These are phyloP conservation scores for Astrocystis sublimbata DNA, from an alignment of 495 filamentous ascomycete species.

Conservation along the genomic window DNA sequence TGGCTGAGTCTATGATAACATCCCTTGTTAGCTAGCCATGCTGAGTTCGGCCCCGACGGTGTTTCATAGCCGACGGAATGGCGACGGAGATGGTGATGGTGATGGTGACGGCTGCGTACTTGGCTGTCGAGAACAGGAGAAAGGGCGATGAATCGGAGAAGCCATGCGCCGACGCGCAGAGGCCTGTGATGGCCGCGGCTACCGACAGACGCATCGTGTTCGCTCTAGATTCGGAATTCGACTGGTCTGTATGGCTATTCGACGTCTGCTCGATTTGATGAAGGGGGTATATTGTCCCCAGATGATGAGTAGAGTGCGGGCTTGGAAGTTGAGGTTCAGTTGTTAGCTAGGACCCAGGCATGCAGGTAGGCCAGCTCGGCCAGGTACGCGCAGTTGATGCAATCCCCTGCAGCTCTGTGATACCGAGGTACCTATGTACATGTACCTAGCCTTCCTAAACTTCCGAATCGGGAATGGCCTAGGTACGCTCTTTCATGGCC, in stretches of 20 bases:
- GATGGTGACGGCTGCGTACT: conserved; percentile 62
- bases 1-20: conserved; percentile 33
- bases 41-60: not conserved
- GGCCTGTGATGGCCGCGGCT: conserved; percentile 62
- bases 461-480: too few species aligned
- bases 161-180: conserved; percentile 60
- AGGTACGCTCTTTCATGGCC: too few species aligned
- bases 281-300: not conserved
- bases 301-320: not conserved
- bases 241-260: not conserved
- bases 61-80: too few species aligned
- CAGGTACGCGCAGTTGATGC: too few species aligned
- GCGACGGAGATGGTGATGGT: too few species aligned
- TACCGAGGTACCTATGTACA: too few species aligned
- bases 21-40: conserved; percentile 15
- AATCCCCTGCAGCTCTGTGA: too few species aligned
- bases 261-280: not conserved
- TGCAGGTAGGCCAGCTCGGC: too few species aligned
- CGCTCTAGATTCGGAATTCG: not conserved
- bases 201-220: conserved; percentile 61
- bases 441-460: too few species aligned
- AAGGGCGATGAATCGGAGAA: conserved; percentile 87
- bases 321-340: not conserved
- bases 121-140: conserved; percentile 75
- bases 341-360: not conserved